phyloP scores from a whole-genome alignment of 257 asterid genomes.

The Lantana camara region DNA sequence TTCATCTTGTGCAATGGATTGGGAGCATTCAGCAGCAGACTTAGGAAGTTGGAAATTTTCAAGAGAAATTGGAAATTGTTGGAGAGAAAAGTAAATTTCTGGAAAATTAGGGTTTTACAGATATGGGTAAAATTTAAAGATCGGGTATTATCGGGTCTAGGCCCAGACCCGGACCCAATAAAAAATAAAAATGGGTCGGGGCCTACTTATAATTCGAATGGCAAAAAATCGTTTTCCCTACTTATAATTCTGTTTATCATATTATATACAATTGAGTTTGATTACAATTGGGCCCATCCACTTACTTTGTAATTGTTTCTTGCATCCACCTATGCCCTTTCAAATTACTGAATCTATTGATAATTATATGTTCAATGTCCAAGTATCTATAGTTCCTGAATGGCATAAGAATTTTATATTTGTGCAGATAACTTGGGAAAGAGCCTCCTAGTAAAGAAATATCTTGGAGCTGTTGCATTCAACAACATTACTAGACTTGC shows the following conservation, averaged over 20 bases:
- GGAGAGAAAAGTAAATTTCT: too few relatives aligned
- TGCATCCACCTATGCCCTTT: neutral
- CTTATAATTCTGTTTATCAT: too few relatives aligned
- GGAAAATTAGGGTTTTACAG: too few relatives aligned
- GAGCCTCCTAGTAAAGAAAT: constrained; percentile 58
- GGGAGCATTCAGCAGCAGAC: constrained; percentile 10
- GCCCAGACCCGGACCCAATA: too few relatives aligned
- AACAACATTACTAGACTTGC: constrained; percentile 79
- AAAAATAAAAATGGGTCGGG: too few relatives aligned
- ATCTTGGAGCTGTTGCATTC: constrained; percentile 70
- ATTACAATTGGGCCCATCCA: neutral
- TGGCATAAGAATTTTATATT: neutral
- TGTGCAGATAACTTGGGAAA: constrained; percentile 52
- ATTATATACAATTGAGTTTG: neutral
- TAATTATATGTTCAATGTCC: neutral
- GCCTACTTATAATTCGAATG: too few relatives aligned
- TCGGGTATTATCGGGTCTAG: too few relatives aligned
- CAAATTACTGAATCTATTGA: neutral
- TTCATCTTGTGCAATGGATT: constrained; percentile 18
- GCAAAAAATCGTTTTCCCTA: too few relatives aligned
- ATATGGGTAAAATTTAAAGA: too few relatives aligned
- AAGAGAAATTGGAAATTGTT: too few relatives aligned
- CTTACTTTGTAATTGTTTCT: neutral
- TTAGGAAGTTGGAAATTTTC: too few relatives aligned
- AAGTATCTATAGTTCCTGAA: neutral